Percentiles rank a stretch among this genome's conserved stretches.
Evolutionary conservation across 331 rosid genomes (phyloP).

Genomic region (Arachis monticola): DNA sequence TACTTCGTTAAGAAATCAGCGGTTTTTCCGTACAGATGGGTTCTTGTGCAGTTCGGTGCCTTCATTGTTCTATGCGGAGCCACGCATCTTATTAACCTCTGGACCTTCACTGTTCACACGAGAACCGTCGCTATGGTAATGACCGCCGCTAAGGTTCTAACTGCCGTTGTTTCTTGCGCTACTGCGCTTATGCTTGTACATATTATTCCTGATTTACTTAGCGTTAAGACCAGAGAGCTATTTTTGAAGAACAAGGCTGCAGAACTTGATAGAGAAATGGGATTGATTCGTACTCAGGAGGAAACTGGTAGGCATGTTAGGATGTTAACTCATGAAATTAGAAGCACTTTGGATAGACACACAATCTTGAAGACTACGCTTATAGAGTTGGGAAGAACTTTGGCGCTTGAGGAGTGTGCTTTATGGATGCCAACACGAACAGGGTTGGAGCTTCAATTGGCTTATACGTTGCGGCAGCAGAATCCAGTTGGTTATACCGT

Average conservation of each 20-base stretch:
- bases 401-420: constrained; percentile 94
- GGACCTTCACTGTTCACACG: constrained; percentile 83
- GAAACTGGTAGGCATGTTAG: constrained; percentile 97
- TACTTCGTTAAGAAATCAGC: constrained; percentile 98
- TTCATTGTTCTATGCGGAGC: constrained; percentile 97
- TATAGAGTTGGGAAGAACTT: constrained; percentile 83
- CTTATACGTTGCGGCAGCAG: constrained; percentile 92
- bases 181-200: constrained; percentile 98
- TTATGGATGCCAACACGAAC: constrained; percentile 98
- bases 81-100: constrained; percentile 86
- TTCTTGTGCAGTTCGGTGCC: constrained; percentile 98
- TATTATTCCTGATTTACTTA: constrained; percentile 91
- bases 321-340: constrained; percentile 94
- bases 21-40: constrained; percentile 97
- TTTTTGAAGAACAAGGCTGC: constrained; percentile 97
- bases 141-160: constrained; percentile 85
- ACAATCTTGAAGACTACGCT: constrained; percentile 95
- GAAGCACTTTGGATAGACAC: constrained; percentile 94
- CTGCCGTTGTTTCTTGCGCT: constrained; percentile 95
- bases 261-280: constrained; percentile 97
- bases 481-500: constrained; percentile 91
- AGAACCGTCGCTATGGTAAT: constrained; percentile 90
- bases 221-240: constrained; percentile 89
- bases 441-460: constrained; percentile 93
- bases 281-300: constrained; percentile 91